Evolutionary conservation across 345 rosid genomes (phyloP).

Genomic region (Hypericum androsaemum): DNA sequence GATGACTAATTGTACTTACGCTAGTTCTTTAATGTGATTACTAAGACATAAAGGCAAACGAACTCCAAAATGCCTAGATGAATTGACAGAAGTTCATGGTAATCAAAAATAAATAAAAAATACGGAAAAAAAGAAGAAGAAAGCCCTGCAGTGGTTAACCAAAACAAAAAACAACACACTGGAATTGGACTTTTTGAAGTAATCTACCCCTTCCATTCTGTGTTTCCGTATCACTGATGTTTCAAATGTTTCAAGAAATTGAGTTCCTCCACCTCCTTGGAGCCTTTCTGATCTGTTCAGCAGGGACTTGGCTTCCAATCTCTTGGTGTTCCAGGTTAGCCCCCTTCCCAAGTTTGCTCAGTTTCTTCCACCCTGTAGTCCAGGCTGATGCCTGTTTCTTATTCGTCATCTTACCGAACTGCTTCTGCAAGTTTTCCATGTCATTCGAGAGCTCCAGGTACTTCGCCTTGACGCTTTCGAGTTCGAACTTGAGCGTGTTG

Average conservation of each 20-base stretch:
- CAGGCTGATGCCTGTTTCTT: slow-evolving; percentile 64
- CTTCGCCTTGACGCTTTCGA: slow-evolving; percentile 72
- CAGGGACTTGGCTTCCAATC: slow-evolving; percentile 38
- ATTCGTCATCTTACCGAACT: slow-evolving; percentile 65
- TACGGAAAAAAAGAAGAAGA: no score
- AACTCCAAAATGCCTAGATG: no score
- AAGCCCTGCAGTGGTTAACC: no score
- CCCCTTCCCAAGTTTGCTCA: slow-evolving; percentile 71
- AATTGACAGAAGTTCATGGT: no score
- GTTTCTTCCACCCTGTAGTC: slow-evolving; percentile 90
- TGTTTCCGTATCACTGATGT: not conserved
- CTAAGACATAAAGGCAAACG: no score
- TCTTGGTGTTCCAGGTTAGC: slow-evolving; percentile 48
- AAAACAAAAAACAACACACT: no score
- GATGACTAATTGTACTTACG: no score
- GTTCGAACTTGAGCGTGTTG: slow-evolving; percentile 82
- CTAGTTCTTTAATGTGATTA: no score
- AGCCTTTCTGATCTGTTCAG: slow-evolving; percentile 50
- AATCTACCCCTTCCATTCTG: no score
- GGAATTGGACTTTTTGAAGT: no score
- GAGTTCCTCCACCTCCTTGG: slow-evolving; percentile 98
- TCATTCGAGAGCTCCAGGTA: slow-evolving; percentile 79
- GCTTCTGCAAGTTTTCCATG: slow-evolving; percentile 77
- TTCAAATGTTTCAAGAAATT: slow-evolving; percentile 38
- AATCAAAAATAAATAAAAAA: no score